Evolutionary conservation across 164 flowering plant species (phyloP), one percentile per base, ranked within the genome.

Genomic region (Dillenia turbinata): DNA sequence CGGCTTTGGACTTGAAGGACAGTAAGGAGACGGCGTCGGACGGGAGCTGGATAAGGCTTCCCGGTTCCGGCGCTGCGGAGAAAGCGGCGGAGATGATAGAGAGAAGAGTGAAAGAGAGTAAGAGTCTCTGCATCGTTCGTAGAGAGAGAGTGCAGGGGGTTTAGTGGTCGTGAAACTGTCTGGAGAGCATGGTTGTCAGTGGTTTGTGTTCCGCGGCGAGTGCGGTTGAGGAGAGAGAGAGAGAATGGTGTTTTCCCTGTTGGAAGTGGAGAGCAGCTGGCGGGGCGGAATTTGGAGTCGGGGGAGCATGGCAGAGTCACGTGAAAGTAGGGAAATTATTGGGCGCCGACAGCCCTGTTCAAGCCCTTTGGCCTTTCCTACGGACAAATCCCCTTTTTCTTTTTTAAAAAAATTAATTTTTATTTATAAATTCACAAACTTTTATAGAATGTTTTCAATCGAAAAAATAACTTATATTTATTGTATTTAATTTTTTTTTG

Each of bases 1-100:
- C 98, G 11, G 93, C 85, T 63, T 76, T 76, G 7, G 83, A 63
- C 68, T 83, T 82, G 83, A 92, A 92, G 9, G 78, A 66, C 15
- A 89, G 75, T 14, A 92, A 79, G 0, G 85, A 77, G 1, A 62
- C n/a, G 5, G 90, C 89, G 47, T 89, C 97, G 16, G 77, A 51
- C 5, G 78, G 74, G 3, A 45, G 19, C 40, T 33, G 40, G 40
- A 33, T 33, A 7, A 33, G 40, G 40, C 40, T 33, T 33, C 40
- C 40, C 6, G 40, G 40, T 4, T 33, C 40, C 40, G 57, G 56
- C 15, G 47, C 12, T 5, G 12, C 45, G 26, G 47, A 9, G 10
- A 9, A 10, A 10, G 12, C 47, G 49, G 60, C 5, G 59, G 22
- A 19, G 22, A 15, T 9, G 59, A 51, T 8, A 47, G 46, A 49